Base-by-base conservation (phyloP, 1,284 basidiomycete species). In the Leccinum griseonigrum region DNA sequence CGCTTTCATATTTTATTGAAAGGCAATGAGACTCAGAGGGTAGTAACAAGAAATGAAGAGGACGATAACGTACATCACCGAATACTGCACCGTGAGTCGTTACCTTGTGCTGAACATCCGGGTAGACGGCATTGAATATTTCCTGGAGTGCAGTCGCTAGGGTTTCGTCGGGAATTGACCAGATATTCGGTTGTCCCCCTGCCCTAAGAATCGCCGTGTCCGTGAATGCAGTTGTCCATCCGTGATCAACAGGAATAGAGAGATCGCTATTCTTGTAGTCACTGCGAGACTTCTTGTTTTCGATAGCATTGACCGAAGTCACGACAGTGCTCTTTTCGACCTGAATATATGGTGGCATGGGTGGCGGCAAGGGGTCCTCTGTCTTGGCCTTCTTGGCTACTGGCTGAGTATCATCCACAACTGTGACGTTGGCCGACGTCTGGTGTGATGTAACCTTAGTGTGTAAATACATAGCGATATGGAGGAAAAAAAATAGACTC, bases 201-300 rank as follows among this genome's bases (percentile, higher is more conserved):
- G 40, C 57, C 65, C 65, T 66, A 3, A 67, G 59, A 16, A 55
- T 55, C 16, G 22, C 38, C 0, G 48, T 60, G 5, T 57, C 59
- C 38, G 56, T 53, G 28, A 62, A 61, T 10, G 9, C 7, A 4
- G 26, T 48, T 0, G 31, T 32, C 36, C 59, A 61, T 18, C 10
- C 36, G 13, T 65, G 22, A 7, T 14, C 54, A 62, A 32, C 32
- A 32, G 32, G 32, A 32, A 32, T 32, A 11, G 32, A 10, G 4
- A 32, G 32, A 11, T 32, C 10, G 11, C 32, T 11, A 11, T 32
- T 32, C 32, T 32, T 32, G 32, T 32, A 32, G 10, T 32, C 32
- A 1, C 32, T 32, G 10, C 32, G 32, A 32, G 32, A 32, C 32
- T 32, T 32, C 32, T 32, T 32, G 32, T 32, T 32, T 32, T 32